Base-by-base conservation (phyloP, 2,329 filamentous ascomycete species). In the Neofusicoccum sp. region DNA sequence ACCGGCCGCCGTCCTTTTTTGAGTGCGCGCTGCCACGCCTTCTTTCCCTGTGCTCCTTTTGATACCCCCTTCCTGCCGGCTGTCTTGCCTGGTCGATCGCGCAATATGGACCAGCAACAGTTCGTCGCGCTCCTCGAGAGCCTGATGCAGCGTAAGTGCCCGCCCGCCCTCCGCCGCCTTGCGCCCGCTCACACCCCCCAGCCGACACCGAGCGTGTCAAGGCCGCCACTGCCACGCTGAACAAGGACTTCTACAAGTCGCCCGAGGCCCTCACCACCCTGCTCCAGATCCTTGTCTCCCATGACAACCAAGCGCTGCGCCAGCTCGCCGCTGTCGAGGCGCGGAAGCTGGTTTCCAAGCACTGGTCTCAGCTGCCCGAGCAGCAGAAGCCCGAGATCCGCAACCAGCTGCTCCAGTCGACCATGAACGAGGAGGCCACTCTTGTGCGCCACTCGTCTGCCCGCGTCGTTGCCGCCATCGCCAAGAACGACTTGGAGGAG, bases 261-360 rank as follows among this genome's bases (percentile, higher is more conserved):
- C 90, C 94, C 43, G 87, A 93, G 72, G 92, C 92, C 14, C 87
- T 98, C 64, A 85, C 94, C 62, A 87, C 91, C 71, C 89, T 98
- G 66, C 86, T 98, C 69, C 92, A 97, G 79, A 88, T 97, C 72
- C 85, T 96, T 70, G 90, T 92, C 71, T 91, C 89, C 64, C 89
- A 97, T 78, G 83, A 88, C 65, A 76, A 85, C 50, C 86, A 88
- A 69, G 47, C 36, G 1, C 84, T 97, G 62, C 90, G 93, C 73
- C 95, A 98, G 83, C 85, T 96, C 68, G 93, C 95, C 60, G 91
- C 93, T 60, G 92, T 98, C 67, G 93, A 98, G 84, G 90, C 91
- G 34, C 84, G 92, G 65, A 89, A 92, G 71, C 84, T 96, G 49
- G 90, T 95, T 43, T 79, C 84, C 69, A 96, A 91, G 82, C 93